phyloP scores from a whole-genome alignment of 805 yeast species.

The Wickerhamiella musiphila region DNA sequence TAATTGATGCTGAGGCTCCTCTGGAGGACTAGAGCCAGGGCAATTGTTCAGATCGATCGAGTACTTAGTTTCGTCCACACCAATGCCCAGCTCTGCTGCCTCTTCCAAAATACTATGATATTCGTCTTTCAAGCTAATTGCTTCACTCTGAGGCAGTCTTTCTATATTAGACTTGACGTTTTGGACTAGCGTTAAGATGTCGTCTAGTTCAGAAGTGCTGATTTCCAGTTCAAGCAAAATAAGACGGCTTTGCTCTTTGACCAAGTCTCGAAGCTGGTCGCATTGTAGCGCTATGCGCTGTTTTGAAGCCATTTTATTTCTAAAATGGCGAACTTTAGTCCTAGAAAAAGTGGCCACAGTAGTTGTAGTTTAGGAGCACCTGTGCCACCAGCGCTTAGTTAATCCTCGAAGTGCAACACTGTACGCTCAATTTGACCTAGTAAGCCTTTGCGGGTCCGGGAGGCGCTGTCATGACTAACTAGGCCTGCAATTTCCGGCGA shows the following conservation, averaged over 20 bases:
- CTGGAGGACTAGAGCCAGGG: background rate
- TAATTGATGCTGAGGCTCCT: conserved; percentile 1
- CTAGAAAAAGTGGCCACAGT: too few species aligned
- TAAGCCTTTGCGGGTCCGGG: too few species aligned
- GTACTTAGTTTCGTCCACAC: conserved; percentile 1
- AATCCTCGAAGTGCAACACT: too few species aligned
- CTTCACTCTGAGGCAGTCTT: conserved; percentile 1
- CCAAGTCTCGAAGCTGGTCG: conserved; percentile 12
- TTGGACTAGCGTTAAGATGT: conserved; percentile 6
- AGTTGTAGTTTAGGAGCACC: too few species aligned
- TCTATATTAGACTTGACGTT: conserved; percentile 4
- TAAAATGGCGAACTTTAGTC: too few species aligned
- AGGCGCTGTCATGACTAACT: too few species aligned
- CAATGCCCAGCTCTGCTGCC: conserved; percentile 1
- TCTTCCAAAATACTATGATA: background rate
- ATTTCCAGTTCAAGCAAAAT: conserved; percentile 15
- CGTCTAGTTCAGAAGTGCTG: conserved; percentile 12
- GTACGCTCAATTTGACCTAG: too few species aligned
- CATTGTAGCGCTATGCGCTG: conserved; percentile 12
- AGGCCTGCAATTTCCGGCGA: too few species aligned
- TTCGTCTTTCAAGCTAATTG: conserved; percentile 2
- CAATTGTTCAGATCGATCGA: background rate
- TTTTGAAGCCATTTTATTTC: background rate
- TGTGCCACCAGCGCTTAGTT: too few species aligned
- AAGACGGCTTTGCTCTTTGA: conserved; percentile 15